These are phyloP conservation scores for Chaetomium strumarium DNA, from an alignment of 2,329 filamentous ascomycete genomes.

Conservation along the genomic window DNA sequence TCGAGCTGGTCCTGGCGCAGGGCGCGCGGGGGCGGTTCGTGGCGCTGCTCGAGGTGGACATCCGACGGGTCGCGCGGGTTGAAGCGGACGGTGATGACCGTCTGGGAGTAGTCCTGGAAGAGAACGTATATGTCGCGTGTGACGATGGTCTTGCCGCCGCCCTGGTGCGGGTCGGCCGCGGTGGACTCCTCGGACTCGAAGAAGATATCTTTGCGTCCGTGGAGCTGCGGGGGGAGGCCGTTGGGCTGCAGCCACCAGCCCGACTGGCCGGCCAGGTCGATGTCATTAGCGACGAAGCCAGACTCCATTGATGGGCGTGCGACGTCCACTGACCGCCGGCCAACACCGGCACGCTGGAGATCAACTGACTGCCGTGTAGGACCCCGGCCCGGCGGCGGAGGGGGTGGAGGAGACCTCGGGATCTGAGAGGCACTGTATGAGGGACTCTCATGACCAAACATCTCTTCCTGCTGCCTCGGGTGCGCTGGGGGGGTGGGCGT, in stretches of 20 bases:
- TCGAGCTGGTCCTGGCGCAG: constrained; percentile 93
- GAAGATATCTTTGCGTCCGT: constrained; percentile 75
- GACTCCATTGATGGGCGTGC: constrained; percentile 68
- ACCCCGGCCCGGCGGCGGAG: constrained; percentile 32
- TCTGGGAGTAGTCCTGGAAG: constrained; percentile 95
- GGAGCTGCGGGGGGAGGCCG: constrained; percentile 72
- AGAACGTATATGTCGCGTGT: constrained; percentile 82
- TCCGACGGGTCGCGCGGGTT: constrained; percentile 69
- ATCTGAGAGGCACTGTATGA: constrained; percentile 34
- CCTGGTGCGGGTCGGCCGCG: constrained; percentile 52
- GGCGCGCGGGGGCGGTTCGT: constrained; percentile 73
- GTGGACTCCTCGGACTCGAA: constrained; percentile 76
- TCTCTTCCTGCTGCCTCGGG: constrained; percentile 40
- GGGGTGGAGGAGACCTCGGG: constrained; percentile 39
- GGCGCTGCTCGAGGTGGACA: constrained; percentile 73
- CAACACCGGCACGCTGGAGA: constrained; percentile 45
- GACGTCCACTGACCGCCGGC: constrained; percentile 65
- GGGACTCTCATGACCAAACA: constrained; percentile 43
- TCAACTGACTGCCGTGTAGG: constrained; percentile 58
- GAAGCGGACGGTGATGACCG: constrained; percentile 74
- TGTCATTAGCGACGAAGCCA: constrained; percentile 79
- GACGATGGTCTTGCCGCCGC: constrained; percentile 64
- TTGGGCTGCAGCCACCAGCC: constrained; percentile 86
- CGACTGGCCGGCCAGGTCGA: constrained; percentile 68
- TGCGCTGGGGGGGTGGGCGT: constrained; percentile 31